These are phyloP conservation scores for Botrytis squamosa DNA, from an alignment of 2,329 filamentous ascomycete genomes.

Conservation along the genomic window DNA sequence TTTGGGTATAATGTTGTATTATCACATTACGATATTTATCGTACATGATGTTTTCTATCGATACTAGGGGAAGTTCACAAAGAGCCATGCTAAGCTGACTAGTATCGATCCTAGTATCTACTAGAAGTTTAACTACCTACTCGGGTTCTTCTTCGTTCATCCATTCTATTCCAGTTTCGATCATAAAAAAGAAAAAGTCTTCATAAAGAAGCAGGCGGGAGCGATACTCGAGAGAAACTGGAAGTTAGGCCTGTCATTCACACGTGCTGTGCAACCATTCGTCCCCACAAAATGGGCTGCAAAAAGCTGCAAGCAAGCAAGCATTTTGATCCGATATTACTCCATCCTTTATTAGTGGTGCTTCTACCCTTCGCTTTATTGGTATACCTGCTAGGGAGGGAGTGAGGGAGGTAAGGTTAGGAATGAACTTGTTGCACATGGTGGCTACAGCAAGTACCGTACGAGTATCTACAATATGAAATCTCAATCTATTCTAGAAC, in stretches of 20 bases:
- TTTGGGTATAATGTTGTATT: background rate
- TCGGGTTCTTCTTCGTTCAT: background rate
- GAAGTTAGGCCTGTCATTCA: background rate
- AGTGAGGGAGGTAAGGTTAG: too few species aligned
- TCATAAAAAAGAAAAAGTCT: background rate
- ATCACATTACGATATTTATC: background rate
- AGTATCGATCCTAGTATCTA: background rate
- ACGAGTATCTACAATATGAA: background rate
- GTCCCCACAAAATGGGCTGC: background rate
- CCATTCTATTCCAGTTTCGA: background rate
- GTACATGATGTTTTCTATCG: background rate
- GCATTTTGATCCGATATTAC: background rate
- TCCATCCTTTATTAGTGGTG: background rate
- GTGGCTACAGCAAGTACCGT: background rate
- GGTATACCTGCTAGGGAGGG: background rate
- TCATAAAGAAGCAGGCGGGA: background rate
- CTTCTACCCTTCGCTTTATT: background rate
- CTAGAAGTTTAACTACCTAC: background rate
- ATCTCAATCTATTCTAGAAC: background rate
- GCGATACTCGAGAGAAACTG: background rate
- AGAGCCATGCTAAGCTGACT: background rate
- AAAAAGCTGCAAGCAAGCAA: constrained; percentile 7
- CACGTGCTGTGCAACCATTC: constrained; percentile 1
- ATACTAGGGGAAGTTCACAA: background rate
- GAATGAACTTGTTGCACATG: background rate